These are phyloP conservation scores for Gastrodia elata DNA, from an alignment of 106 monocot genomes.

Conservation along the genomic window DNA sequence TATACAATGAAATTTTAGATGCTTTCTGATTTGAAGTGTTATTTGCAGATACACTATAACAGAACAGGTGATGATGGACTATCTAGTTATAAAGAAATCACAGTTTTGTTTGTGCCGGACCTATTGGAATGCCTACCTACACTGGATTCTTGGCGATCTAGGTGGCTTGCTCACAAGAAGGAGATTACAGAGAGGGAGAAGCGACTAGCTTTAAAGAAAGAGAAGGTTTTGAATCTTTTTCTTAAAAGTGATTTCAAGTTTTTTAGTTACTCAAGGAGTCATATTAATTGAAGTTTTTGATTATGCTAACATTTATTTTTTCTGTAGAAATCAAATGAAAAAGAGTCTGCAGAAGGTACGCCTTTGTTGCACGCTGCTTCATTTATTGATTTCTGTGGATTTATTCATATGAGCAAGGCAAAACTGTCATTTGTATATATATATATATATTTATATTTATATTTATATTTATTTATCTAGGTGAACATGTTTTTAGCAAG, in stretches of 20 bases:
- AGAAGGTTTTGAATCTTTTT: constrained; percentile 29
- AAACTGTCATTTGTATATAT: not conserved
- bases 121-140: constrained; percentile 77
- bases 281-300: not conserved
- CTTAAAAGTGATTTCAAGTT: not conserved
- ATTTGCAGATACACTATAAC: constrained; percentile 78
- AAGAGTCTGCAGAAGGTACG: constrained; percentile 41
- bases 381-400: not conserved
- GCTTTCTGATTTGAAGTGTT: not conserved
- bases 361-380: not conserved
- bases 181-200: constrained; percentile 31
- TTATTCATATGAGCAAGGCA: not conserved
- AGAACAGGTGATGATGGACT: constrained; percentile 76
- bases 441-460: too few relatives aligned
- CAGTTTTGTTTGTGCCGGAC: constrained; percentile 77
- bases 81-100: constrained; percentile 85
- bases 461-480: too few relatives aligned
- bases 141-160: constrained; percentile 68
- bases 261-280: not conserved
- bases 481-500: constrained; percentile 17
- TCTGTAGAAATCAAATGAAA: constrained; percentile 36
- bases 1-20: not conserved
- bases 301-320: not conserved
- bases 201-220: constrained; percentile 23
- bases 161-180: constrained; percentile 54